Evolutionary conservation across 2,329 filamentous ascomycete species (phyloP), one percentile per base, ranked within the genome.

Genomic region (Botrytis cinerea): DNA sequence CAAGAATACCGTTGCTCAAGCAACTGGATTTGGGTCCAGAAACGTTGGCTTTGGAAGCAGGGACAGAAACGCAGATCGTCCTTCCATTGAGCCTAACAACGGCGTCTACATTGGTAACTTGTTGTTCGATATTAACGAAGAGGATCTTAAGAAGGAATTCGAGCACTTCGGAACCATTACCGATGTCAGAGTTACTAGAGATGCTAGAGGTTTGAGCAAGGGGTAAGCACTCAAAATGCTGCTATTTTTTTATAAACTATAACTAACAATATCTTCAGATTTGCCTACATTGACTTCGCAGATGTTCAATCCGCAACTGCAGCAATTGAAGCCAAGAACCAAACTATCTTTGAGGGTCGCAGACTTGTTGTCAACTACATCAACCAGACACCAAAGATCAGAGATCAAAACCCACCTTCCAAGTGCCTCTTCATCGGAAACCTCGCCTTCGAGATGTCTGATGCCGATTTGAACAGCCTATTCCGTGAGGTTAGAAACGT

Each of bases 401-500:
- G 64, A 71, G 18, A 7, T 62, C 69, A 59, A n/a, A 85, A 84
- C 78, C 78, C 83, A 59, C 90, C 90, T 4, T 87, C 87, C 70
- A 89, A 87, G 80, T 93, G 91, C 1, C 84, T 97, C 48, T 97
- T 92, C 85, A 88, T 97, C 78, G 93, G 94, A 77, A 96, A 96
- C 84, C 89, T 97, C 83, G 90, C 93, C 18, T 96, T 92, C 80
- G 92, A 97, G 83, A 92, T 95, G 84, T 92, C 92, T 14, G 94
- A 97, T 80, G 88, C 89, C 71, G 94, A 97, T 79, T 85, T 97
- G 71, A 94, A 95, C 83, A 86, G 90, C 71, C 83, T 97, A 40
- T 95, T 97, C 87, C 85, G 87, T 73, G 87, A 89, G 38, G 85
- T 97, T 74, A 84, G 87, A 68, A 91, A 93, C 81, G 87, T 95